A percentile compares a stretch with the other conserved stretches of the same genome.
Evolutionary conservation across 2,329 filamentous ascomycete species (phyloP).

Genomic region (Xylaria sp.): DNA sequence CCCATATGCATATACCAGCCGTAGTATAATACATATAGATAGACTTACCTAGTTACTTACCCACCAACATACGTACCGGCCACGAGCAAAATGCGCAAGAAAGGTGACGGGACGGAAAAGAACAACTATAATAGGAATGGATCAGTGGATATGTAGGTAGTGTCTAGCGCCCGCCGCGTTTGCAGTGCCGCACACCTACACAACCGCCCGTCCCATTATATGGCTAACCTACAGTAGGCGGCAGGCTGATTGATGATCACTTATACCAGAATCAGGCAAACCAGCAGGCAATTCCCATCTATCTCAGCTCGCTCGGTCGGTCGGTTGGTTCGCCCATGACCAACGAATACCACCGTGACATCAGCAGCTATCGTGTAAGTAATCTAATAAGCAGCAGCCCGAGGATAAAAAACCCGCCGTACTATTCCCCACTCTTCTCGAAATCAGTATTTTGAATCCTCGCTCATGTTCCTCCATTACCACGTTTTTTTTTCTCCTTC

Average conservation of each 20-base stretch:
- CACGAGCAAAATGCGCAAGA: slow-evolving; percentile 2
- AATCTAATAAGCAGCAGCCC: not conserved
- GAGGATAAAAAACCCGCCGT: not conserved
- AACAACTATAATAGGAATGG: not conserved
- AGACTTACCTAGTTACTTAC: not conserved
- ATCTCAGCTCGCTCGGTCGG: not conserved
- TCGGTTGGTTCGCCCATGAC: slow-evolving; percentile 12
- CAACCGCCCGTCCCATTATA: not conserved
- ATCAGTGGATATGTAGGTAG: not conserved
- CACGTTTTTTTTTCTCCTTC: slow-evolving; percentile 4
- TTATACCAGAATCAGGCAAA: not conserved
- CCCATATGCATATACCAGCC: not conserved
- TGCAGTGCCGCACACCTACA: slow-evolving; percentile 18
- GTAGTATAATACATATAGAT: too few species aligned
- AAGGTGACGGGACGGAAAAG: not conserved
- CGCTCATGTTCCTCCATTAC: slow-evolving; percentile 14
- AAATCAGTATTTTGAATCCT: slow-evolving; percentile 9
- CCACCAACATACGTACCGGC: not conserved
- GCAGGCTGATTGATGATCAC: not conserved
- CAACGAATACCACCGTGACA: slow-evolving; percentile 33
- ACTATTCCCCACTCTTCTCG: slow-evolving; percentile 1
- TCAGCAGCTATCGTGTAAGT: slow-evolving; percentile 30
- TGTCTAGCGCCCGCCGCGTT: not conserved
- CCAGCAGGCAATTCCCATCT: slow-evolving; percentile 3
- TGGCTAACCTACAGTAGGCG: not conserved